phyloP scores from a whole-genome alignment of 495 filamentous ascomycete genomes.

The Xylaria nigripes region DNA sequence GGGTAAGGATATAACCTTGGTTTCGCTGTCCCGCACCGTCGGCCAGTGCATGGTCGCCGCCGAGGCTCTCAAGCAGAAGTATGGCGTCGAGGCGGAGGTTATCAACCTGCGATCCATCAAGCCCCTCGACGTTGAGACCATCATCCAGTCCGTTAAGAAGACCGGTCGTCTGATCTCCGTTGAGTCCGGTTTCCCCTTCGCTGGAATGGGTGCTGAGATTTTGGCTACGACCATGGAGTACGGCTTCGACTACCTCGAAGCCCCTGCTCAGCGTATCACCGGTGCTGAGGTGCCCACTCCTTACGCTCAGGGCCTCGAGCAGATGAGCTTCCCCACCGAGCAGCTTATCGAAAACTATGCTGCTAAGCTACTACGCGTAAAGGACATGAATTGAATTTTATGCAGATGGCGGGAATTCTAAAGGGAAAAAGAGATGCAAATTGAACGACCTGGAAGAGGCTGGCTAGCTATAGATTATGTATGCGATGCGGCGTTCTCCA shows the following conservation, averaged over 20 bases:
- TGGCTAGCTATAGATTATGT: conserved; percentile 9
- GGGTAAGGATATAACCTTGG: conserved; percentile 93
- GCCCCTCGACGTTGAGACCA: conserved; percentile 89
- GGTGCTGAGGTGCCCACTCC: conserved; percentile 95
- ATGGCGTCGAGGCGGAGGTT: conserved; percentile 91
- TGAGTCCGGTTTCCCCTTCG: conserved; percentile 92
- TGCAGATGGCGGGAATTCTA: not conserved
- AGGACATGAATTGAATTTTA: not conserved
- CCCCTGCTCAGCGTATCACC: conserved; percentile 84
- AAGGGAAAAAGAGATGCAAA: not conserved
- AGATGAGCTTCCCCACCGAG: conserved; percentile 87
- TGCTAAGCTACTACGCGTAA: conserved; percentile 74
- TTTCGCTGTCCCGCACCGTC: conserved; percentile 88
- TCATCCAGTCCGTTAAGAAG: conserved; percentile 97
- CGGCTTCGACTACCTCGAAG: conserved; percentile 92
- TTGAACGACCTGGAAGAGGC: not conserved
- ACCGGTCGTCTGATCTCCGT: conserved; percentile 85
- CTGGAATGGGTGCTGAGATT: conserved; percentile 86
- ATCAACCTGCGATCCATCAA: conserved; percentile 97
- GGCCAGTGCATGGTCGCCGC: conserved; percentile 86
- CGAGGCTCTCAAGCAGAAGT: conserved; percentile 84
- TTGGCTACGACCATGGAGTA: conserved; percentile 94
- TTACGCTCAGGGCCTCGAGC: conserved; percentile 80
- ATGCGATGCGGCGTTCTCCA: conserved; percentile 12
- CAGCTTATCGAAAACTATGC: conserved; percentile 72